phyloP scores from a whole-genome alignment of 2,329 filamentous ascomycete species.

The Fonsecaea pugnacius region DNA sequence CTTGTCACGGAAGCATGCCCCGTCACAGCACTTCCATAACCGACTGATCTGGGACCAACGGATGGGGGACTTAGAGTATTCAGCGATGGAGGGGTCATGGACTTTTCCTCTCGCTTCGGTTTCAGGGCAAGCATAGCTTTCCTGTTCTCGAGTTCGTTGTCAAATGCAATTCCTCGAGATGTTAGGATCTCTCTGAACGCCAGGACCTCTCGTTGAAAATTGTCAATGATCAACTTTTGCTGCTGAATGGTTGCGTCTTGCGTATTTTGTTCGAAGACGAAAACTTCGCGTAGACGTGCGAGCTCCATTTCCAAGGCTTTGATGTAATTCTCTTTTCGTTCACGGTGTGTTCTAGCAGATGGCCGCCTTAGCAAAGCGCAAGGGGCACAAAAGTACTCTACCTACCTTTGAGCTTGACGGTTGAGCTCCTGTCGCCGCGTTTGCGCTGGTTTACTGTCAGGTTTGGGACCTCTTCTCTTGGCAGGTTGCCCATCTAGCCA shows the following conservation, averaged over 20 bases:
- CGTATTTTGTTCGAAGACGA: conserved; percentile 62
- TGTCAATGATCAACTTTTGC: conserved; percentile 75
- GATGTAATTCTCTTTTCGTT: conserved; percentile 95
- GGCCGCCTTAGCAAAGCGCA: conserved; percentile 6
- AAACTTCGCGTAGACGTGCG: conserved; percentile 76
- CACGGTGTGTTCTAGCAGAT: conserved; percentile 79
- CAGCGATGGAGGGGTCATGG: conserved; percentile 30
- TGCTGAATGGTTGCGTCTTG: conserved; percentile 50
- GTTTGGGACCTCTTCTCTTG: conserved; percentile 91
- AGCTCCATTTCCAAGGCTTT: conserved; percentile 92
- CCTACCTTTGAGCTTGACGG: conserved; percentile 88
- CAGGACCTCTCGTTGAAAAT: conserved; percentile 78
- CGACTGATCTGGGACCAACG: conserved; percentile 31
- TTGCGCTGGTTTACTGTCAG: conserved; percentile 91
- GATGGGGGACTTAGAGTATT: conserved; percentile 37
- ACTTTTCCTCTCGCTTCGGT: conserved; percentile 32
- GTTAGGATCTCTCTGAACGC: conserved; percentile 68
- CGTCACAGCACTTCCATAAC: conserved; percentile 16
- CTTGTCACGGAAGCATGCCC: conserved; percentile 23
- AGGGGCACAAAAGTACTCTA: conserved; percentile 33
- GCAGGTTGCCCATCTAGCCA: conserved; percentile 75
- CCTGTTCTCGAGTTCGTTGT: conserved; percentile 51
- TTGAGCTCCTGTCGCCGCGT: conserved; percentile 93
- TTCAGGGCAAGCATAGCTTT: conserved; percentile 38
- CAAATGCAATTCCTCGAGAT: conserved; percentile 63